Evolutionary conservation across 768 basidiomycete species (phyloP), one percentile per base, ranked within the genome.

Genomic region (Steccherinum ochraceum): DNA sequence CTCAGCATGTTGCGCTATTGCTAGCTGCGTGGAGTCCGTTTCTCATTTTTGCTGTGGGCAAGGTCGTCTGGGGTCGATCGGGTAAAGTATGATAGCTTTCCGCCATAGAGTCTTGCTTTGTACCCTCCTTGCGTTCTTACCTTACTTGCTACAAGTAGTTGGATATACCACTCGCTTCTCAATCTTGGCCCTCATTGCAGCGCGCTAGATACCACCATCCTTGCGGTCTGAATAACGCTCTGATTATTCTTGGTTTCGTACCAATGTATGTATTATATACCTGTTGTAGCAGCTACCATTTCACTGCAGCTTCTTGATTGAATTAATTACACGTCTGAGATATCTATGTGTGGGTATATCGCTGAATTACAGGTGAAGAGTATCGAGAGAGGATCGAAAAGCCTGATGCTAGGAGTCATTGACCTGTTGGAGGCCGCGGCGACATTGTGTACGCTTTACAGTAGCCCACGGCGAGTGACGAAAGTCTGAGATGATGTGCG

Each of bases 1-100:
- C 83, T 24, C 84, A 86, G 52, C 80, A 86, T 60, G 59, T 86
- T 49, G 79, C 80, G 35, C 61, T 86, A 42, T 57, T 86, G 16
- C 63, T 84, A 21, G 72, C 69, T 7, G 80, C 72, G 10, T 86
- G 83, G 83, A 78, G 73, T 4, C 84, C 83, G 5, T 66, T 69
- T 10, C 26, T 85, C 19, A 59, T 82, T 27, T 79, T 84, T 19
- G 41, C 10, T 23, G 7, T 43, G n/a, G n/a, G n/a, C n/a, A n/a
- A n/a, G n/a, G n/a, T n/a, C n/a, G n/a, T n/a, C n/a, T n/a, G n/a
- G n/a, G n/a, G n/a, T n/a, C n/a, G n/a, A n/a, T n/a, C n/a, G n/a
- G n/a, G n/a, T 35, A 16, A 35, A 7, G 30, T 35, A 35, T 35
- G 30, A 7, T 35, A 35, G 30, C 30, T 35, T 35, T n/a, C n/a